These are phyloP conservation scores for Wickerhamomyces tratensis DNA, from an alignment of 805 yeast species.

Conservation along the genomic window DNA sequence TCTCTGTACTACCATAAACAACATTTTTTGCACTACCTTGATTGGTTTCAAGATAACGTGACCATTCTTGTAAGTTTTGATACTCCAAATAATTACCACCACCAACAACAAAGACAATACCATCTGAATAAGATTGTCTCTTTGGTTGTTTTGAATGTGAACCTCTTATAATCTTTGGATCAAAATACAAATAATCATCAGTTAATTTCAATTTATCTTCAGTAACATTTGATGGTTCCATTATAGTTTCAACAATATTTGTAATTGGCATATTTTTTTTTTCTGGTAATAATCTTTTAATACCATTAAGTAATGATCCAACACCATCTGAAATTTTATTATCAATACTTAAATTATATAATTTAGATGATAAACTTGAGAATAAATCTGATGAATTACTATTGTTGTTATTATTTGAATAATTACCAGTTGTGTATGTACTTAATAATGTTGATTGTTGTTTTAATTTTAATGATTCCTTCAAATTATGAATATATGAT, in stretches of 20 bases:
- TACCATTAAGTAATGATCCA: conserved; percentile 79
- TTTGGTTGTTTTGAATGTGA: conserved; percentile 84
- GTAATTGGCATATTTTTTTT: conserved; percentile 85
- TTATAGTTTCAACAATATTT: conserved; percentile 79
- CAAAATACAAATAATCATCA: conserved; percentile 85
- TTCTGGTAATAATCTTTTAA: conserved; percentile 80
- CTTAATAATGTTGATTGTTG: conserved; percentile 26
- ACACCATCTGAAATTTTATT: conserved; percentile 82
- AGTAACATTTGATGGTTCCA: conserved; percentile 69
- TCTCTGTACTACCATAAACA: conserved; percentile 80
- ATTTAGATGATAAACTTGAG: conserved; percentile 62
- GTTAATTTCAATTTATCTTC: conserved; percentile 60
- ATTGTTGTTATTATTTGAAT: conserved; percentile 15
- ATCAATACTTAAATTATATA: conserved; percentile 55
- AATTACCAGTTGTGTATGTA: conserved; percentile 21
- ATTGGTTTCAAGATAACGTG: conserved; percentile 24
- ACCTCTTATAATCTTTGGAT: conserved; percentile 81
- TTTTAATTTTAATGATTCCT: conserved; percentile 59
- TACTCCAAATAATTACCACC: conserved; percentile 95
- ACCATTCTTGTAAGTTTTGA: conserved; percentile 90
- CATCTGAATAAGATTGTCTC: conserved; percentile 70
- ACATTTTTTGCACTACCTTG: conserved; percentile 42
- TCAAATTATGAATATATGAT: conserved; percentile 67
- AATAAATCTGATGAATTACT: conserved; percentile 44
- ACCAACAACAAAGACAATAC: conserved; percentile 88